phyloP scores from a whole-genome alignment of 2,329 filamentous ascomycete genomes.

The Davidsoniella virescens region DNA sequence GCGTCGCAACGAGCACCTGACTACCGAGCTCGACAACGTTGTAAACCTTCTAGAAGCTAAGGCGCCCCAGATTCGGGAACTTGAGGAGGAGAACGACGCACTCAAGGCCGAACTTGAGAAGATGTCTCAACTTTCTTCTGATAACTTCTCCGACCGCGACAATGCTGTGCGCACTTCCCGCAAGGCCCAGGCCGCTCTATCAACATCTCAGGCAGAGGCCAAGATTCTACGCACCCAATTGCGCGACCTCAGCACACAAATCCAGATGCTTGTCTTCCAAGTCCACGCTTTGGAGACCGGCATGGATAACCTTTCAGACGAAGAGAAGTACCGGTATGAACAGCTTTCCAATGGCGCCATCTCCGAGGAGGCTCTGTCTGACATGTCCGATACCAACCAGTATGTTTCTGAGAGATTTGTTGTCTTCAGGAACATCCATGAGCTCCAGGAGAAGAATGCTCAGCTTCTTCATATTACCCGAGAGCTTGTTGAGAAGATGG shows the following conservation, averaged over 20 bases:
- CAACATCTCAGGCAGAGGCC: slow-evolving; percentile 47
- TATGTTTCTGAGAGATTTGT: slow-evolving; percentile 85
- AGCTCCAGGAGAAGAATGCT: slow-evolving; percentile 76
- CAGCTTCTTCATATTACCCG: slow-evolving; percentile 70
- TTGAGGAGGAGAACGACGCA: slow-evolving; percentile 64
- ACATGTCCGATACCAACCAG: slow-evolving; percentile 68
- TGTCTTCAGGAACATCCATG: slow-evolving; percentile 69
- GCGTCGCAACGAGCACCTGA: slow-evolving; percentile 57
- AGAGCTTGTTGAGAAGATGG: slow-evolving; percentile 74
- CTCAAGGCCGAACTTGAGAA: slow-evolving; percentile 68
- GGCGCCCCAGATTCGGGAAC: slow-evolving; percentile 73
- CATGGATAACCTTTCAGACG: slow-evolving; percentile 49
- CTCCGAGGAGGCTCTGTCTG: slow-evolving; percentile 51
- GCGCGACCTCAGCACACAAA: slow-evolving; percentile 74
- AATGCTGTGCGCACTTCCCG: slow-evolving; percentile 59
- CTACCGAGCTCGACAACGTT: slow-evolving; percentile 68
- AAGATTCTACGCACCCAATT: slow-evolving; percentile 74
- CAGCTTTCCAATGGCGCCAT: slow-evolving; percentile 63
- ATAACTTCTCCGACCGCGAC: slow-evolving; percentile 68
- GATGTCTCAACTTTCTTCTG: slow-evolving; percentile 71
- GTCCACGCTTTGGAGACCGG: slow-evolving; percentile 70
- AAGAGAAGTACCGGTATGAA: slow-evolving; percentile 61
- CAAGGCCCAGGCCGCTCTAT: slow-evolving; percentile 60
- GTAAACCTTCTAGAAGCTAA: slow-evolving; percentile 71
- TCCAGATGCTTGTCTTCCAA: slow-evolving; percentile 82